Conservation (phyloP, 768 basidiomycete genomes). For the Leccinum truebloodii region DNA sequence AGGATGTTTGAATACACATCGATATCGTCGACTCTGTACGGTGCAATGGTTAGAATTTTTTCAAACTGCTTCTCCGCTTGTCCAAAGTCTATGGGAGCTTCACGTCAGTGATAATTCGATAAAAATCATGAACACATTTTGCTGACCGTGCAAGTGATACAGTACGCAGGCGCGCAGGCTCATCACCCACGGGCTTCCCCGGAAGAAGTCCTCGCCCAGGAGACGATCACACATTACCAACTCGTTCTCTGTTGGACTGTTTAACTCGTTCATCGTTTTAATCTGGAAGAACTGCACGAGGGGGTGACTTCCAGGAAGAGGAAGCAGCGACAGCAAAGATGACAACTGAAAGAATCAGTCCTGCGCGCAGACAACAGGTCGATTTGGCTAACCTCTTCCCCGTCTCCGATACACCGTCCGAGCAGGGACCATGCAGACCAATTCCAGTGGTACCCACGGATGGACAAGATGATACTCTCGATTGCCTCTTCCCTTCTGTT, state of each 20-base stretch:
- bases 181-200: slow-evolving; percentile 82
- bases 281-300: slow-evolving; percentile 79
- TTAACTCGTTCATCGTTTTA: slow-evolving; percentile 85
- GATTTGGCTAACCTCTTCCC: slow-evolving; percentile 68
- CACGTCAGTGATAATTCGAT: slow-evolving; percentile 4
- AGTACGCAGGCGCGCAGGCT: slow-evolving; percentile 81
- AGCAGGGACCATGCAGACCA: slow-evolving; percentile 92
- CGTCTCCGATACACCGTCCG: slow-evolving; percentile 75
- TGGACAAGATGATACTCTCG: slow-evolving; percentile 73
- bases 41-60: slow-evolving; percentile 75
- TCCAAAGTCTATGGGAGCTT: slow-evolving; percentile 67
- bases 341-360: slow-evolving; percentile 39
- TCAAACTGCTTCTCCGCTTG: slow-evolving; percentile 87
- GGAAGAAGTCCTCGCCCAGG: slow-evolving; percentile 69
- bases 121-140: background rate
- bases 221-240: slow-evolving; percentile 79
- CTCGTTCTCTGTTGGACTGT: slow-evolving; percentile 86
- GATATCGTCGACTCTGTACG: slow-evolving; percentile 89
- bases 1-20: slow-evolving; percentile 97
- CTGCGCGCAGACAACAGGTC: background rate
- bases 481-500: slow-evolving; percentile 84
- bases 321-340: slow-evolving; percentile 44
- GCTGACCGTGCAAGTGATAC: slow-evolving; percentile 87
- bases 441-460: slow-evolving; percentile 84
- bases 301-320: slow-evolving; percentile 52